Evolutionary conservation across 371 early-diverging fungal genomes (phyloP), one percentile per base, ranked within the genome.

Genomic region (Mortierella sp.): DNA sequence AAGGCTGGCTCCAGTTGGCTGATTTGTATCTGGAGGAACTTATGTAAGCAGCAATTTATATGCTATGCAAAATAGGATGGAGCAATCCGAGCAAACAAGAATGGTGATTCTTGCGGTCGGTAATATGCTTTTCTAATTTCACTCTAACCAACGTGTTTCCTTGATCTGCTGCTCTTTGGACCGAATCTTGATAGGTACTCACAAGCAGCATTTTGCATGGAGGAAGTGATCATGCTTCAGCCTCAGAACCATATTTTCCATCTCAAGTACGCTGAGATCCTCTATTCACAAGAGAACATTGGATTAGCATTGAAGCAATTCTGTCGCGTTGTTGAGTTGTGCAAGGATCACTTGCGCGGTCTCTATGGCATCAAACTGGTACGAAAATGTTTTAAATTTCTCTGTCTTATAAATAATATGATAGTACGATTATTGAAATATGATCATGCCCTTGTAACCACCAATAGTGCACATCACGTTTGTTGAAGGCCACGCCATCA

Each of bases 171-270:
- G n/a, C 1, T 32, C 19, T 2, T 57, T 1, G 35, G 22, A 15
- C 32, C 8, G 6, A 17, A 3, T 19, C 19, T 34, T 19, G 19
- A 23, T 58, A 87, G 89, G 70, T 88, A 87, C 67, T 75, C 90
- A 56, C 96, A 96, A 79, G 96, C 98, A 2, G 93, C 93, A 19
- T 96, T 92, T 79, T 95, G 95, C 71, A 83, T 94, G 56, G 97
- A 98, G 80, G 98, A 98, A 82, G 82, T 95, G 32, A 86, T 98
- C 60, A 63, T 97, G 62, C 89, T 93, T 35, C 91, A 93, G 64
- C 96, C 97, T 8, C 86, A 87, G 58, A 92, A 94, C 82, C 96
- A 95, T 67, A 89, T 95, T 51, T 92, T 88, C 79, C 91, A 94
- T 64, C 86, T 95, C 54, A 94, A 95, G 63, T 96, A 96, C 70